Evolutionary conservation across 2,329 filamentous ascomycete genomes (phyloP), one percentile per base, ranked within the genome.

Genomic region (Claviceps humidiphila): DNA sequence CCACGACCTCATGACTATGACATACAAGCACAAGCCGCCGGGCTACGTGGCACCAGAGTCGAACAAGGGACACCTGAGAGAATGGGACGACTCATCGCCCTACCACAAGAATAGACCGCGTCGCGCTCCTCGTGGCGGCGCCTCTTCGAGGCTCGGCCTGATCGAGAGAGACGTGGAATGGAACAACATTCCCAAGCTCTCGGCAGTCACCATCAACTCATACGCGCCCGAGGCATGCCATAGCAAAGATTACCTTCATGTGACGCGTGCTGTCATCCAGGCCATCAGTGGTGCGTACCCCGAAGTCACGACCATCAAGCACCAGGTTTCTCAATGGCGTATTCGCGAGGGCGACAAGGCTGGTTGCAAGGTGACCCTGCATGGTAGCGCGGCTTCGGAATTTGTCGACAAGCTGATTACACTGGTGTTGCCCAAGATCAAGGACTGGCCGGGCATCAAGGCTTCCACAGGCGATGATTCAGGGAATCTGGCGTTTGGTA

Each of bases 71-170:
- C 82, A 87, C 56, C 73, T 97, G 60, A 81, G 93, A 53, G 72
- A 78, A 61, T 98, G 93, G 93, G 85, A 91, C 55, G 90, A 85
- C 60, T 87, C 85, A 50, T 95, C 88, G 7, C 93, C 91, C 2
- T 98, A 98, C 72, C 90, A 90, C 75, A 88, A 89, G 73, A 95
- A 95, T 69, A 80, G 93, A 61, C 85, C 87, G 4, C 80, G 87
- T 58, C 84, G 93, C 57, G 87, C 85, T 1, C 93, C 93, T 5
- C 80, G 91, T 62, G 93, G 93, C 58, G 80, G 82, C 58, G 64
- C 66, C 49, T 70, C 69, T 4, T 81, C 87, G 57, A 77, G 79
- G 50, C 72, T 94, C 59, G 76, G 81, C 58, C 72, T 89, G 55
- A 64, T 95, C 52, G 88, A 90, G 70, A 75, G 79, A 55, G 75